Evolutionary conservation across 2,329 filamentous ascomycete species (phyloP).

Genomic region (Penicillium sp.): DNA sequence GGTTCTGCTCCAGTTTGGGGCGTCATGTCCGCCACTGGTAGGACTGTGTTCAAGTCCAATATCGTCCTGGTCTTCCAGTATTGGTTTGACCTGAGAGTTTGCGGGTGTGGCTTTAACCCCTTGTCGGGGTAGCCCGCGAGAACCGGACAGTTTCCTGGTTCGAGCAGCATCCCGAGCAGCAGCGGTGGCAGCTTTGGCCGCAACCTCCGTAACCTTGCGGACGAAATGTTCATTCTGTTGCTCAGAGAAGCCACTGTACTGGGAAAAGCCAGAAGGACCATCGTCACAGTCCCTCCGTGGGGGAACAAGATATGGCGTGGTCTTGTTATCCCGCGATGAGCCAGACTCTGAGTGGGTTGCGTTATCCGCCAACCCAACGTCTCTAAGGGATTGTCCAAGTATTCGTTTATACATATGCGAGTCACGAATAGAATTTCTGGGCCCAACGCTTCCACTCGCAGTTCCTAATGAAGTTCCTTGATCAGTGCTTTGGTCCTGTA

Average conservation of each 20-base stretch:
- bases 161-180: conserved; percentile 77
- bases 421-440: conserved; percentile 75
- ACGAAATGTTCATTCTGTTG: conserved; percentile 81
- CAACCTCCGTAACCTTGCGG: conserved; percentile 89
- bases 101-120: conserved; percentile 41
- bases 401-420: conserved; percentile 92
- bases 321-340: conserved; percentile 28
- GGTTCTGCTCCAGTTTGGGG: conserved; percentile 94
- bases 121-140: conserved; percentile 37
- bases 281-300: conserved; percentile 64
- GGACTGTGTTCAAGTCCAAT: conserved; percentile 50
- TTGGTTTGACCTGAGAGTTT: conserved; percentile 38
- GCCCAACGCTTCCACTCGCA: conserved; percentile 50
- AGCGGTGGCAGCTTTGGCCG: conserved; percentile 85
- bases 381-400: conserved; percentile 84
- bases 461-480: conserved; percentile 33
- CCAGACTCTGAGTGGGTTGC: conserved; percentile 34
- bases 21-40: conserved; percentile 79
- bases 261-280: conserved; percentile 29
- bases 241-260: conserved; percentile 71
- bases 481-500: conserved; percentile 36
- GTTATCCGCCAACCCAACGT: conserved; percentile 70
- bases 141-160: conserved; percentile 55
- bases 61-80: conserved; percentile 55
- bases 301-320: conserved; percentile 74